A percentile compares a stretch with the other conserved stretches of the same genome.
Conservation (phyloP, 2,329 filamentous ascomycete species). For the Xenoacremonium recifei region DNA sequence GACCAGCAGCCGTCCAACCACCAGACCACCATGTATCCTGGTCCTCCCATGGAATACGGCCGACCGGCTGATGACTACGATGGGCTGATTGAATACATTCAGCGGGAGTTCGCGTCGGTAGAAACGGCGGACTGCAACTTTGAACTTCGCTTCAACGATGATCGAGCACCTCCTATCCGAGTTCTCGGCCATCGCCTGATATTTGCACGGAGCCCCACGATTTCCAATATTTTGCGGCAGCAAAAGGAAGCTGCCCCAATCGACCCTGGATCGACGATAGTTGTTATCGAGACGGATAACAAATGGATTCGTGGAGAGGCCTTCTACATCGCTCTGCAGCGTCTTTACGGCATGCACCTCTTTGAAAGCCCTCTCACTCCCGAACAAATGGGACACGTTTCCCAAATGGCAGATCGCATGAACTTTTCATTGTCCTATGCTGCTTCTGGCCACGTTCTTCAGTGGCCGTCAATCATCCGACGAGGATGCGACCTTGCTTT, state of each 20-base stretch:
- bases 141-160: slow-evolving; percentile 44
- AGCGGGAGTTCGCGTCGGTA: slow-evolving; percentile 31
- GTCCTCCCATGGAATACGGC: slow-evolving; percentile 27
- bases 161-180: slow-evolving; percentile 36
- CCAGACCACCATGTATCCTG: slow-evolving; percentile 30
- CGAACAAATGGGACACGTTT: slow-evolving; percentile 34
- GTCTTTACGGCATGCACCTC: slow-evolving; percentile 55
- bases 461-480: slow-evolving; percentile 52
- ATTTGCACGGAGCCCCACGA: slow-evolving; percentile 47
- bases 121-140: slow-evolving; percentile 44
- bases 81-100: slow-evolving; percentile 38
- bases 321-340: slow-evolving; percentile 57
- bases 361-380: slow-evolving; percentile 35
- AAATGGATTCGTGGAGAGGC: slow-evolving; percentile 54
- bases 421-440: slow-evolving; percentile 63
- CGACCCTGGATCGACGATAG: slow-evolving; percentile 23
- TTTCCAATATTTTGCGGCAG: slow-evolving; percentile 27
- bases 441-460: slow-evolving; percentile 59
- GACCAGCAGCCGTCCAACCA: slow-evolving; percentile 28
- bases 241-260: slow-evolving; percentile 21
- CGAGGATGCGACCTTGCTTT: slow-evolving; percentile 61
- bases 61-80: slow-evolving; percentile 32
- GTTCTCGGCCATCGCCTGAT: slow-evolving; percentile 56
- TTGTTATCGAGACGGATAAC: slow-evolving; percentile 48
- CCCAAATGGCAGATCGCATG: slow-evolving; percentile 43